A percentile compares a stretch with the other conserved stretches of the same genome.
Evolutionary conservation across 2,329 filamentous ascomycete genomes (phyloP).

Genomic region (Aurifilum marmelostoma): DNA sequence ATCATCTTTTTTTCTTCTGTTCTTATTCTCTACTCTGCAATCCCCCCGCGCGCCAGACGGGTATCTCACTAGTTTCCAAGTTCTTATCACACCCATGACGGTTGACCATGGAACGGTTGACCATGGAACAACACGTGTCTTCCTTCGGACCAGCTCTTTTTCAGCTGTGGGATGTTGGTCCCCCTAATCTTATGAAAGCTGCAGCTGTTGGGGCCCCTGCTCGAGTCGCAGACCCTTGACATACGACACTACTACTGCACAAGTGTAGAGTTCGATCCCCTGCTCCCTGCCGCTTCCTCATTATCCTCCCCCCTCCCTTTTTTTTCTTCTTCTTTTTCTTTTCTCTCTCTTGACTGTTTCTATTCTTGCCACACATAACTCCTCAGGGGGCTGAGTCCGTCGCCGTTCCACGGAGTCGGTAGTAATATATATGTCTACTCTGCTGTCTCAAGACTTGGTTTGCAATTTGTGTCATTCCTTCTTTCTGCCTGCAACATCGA

Average conservation of each 20-base stretch:
- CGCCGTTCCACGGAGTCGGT: background rate
- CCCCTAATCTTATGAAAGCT: background rate
- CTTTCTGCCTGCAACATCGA: background rate
- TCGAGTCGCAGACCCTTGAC: conserved; percentile 4
- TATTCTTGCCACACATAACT: background rate
- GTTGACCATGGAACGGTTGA: background rate
- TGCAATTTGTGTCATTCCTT: background rate
- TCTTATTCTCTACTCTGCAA: background rate
- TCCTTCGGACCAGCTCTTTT: background rate
- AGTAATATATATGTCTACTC: background rate
- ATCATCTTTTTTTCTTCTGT: background rate
- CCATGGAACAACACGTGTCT: background rate
- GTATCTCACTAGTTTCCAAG: background rate
- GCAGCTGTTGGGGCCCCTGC: conserved; percentile 1
- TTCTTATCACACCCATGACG: background rate
- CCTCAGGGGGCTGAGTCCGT: background rate
- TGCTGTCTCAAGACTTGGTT: no score
- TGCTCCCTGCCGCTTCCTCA: background rate
- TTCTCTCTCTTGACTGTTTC: no score
- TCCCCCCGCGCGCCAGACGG: background rate
- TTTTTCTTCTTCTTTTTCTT: background rate
- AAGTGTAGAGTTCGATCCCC: background rate
- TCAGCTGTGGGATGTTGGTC: background rate
- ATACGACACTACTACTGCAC: background rate
- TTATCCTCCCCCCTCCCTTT: background rate